Evolutionary conservation across 305 asterid species (phyloP).

Genomic region (Withania somnifera): DNA sequence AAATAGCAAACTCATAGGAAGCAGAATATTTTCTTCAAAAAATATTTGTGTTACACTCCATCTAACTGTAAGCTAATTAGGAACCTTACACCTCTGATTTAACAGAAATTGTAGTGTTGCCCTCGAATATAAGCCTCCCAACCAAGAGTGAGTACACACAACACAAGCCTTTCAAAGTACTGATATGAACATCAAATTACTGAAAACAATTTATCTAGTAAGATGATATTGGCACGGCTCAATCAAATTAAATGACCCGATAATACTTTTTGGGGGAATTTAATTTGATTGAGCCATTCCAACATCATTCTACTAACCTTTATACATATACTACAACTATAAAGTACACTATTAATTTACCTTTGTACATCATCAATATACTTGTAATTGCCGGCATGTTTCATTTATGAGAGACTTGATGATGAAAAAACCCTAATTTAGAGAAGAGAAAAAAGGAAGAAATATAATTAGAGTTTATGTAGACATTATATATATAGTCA

Average conservation of each 20-base stretch:
- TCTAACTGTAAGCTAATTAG: too few relatives aligned
- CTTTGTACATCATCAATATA: neutral
- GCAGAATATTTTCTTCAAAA: too few relatives aligned
- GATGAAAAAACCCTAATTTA: neutral
- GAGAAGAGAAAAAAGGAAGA: neutral
- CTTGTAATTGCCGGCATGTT: neutral
- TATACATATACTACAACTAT: neutral
- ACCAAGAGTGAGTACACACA: too few relatives aligned
- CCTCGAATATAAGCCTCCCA: too few relatives aligned
- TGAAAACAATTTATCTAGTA: too few relatives aligned
- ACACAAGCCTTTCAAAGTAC: too few relatives aligned
- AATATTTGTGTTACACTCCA: too few relatives aligned
- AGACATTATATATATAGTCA: neutral
- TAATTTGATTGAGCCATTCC: slow-evolving; percentile 23
- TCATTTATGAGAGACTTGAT: neutral
- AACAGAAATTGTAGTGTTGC: too few relatives aligned
- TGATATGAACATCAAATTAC: too few relatives aligned
- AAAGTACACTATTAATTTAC: neutral
- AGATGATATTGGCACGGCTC: slow-evolving; percentile 72
- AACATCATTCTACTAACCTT: slow-evolving; percentile 9
- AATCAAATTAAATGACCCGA: slow-evolving; percentile 45
- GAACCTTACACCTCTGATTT: too few relatives aligned
- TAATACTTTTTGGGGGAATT: slow-evolving; percentile 4
- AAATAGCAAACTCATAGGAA: too few relatives aligned
- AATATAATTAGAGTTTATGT: neutral